Percentiles rank a stretch among this genome's conserved stretches.
phyloP scores from a whole-genome alignment of 306 rosid species.

The Vigna mungo region DNA sequence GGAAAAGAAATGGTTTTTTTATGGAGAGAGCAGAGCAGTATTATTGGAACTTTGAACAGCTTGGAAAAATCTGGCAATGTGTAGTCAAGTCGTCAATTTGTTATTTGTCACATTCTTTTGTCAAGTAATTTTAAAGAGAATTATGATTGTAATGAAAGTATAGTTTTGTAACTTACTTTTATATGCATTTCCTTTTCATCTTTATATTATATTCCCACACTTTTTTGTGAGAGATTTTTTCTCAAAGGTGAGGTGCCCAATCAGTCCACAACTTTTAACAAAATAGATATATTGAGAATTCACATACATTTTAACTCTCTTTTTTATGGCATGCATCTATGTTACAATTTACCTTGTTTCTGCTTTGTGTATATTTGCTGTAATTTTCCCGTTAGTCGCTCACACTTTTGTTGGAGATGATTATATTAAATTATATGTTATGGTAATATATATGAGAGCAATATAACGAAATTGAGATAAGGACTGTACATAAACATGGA shows the following conservation, averaged over 20 bases:
- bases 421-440: too few species aligned
- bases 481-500: not conserved
- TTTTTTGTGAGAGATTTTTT: not conserved
- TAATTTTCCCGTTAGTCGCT: too few species aligned
- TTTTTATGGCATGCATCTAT: too few species aligned
- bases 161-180: conserved; percentile 2
- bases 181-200: not conserved
- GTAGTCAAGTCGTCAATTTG: conserved; percentile 49
- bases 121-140: not conserved
- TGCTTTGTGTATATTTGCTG: too few species aligned
- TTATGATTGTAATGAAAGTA: not conserved
- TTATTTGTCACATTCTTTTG: conserved; percentile 45
- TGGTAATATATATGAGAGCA: not conserved
- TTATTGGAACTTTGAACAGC: conserved; percentile 47
- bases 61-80: conserved; percentile 35
- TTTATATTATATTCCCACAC: conserved; percentile 16
- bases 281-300: conserved; percentile 15
- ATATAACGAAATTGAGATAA: not conserved
- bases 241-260: conserved; percentile 16
- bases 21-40: conserved; percentile 16
- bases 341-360: too few species aligned
- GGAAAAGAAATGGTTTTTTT: not conserved
- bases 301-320: not conserved
- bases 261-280: conserved; percentile 7
- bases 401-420: too few species aligned